Conservation (phyloP, 1,139 yeast species). For the Hyphopichia wangnamkhiaoensis region DNA sequence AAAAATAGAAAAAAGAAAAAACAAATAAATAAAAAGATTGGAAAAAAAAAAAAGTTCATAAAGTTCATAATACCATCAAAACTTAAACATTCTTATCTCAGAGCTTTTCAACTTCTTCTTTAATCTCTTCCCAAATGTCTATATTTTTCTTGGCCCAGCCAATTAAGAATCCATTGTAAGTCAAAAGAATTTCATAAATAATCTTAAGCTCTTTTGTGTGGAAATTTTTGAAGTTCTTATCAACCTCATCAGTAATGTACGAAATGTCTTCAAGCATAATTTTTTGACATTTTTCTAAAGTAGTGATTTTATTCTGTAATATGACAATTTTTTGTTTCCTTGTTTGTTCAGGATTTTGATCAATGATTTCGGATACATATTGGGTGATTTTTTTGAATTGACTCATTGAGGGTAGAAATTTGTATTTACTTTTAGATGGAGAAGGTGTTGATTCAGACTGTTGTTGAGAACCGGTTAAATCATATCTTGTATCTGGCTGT, state of each 20-base stretch:
- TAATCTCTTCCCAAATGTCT: slow-evolving; percentile 74
- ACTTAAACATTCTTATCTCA: slow-evolving; percentile 12
- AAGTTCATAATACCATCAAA: too few relatives aligned
- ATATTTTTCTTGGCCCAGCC: slow-evolving; percentile 73
- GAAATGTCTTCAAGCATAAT: slow-evolving; percentile 59
- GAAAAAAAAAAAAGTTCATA: too few relatives aligned
- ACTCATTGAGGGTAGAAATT: background rate
- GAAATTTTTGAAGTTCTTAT: slow-evolving; percentile 50
- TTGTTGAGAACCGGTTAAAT: slow-evolving; percentile 20
- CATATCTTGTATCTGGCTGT: slow-evolving; percentile 30
- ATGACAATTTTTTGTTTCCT: slow-evolving; percentile 57
- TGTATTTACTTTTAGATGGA: background rate
- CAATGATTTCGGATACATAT: slow-evolving; percentile 68
- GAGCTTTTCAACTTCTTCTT: slow-evolving; percentile 37
- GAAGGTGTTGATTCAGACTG: slow-evolving; percentile 4
- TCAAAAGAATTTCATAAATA: slow-evolving; percentile 43
- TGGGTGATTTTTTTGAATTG: slow-evolving; percentile 55
- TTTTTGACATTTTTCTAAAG: slow-evolving; percentile 56
- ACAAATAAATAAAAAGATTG: too few relatives aligned
- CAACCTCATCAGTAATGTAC: slow-evolving; percentile 53
- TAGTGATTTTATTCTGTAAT: slow-evolving; percentile 52
- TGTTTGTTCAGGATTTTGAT: slow-evolving; percentile 68
- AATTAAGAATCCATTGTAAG: slow-evolving; percentile 58
- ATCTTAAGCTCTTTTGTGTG: slow-evolving; percentile 50
- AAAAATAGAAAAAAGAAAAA: too few relatives aligned